These are phyloP conservation scores for Metarhizium robertsii DNA, from an alignment of 2,329 filamentous ascomycete species.

Conservation along the genomic window DNA sequence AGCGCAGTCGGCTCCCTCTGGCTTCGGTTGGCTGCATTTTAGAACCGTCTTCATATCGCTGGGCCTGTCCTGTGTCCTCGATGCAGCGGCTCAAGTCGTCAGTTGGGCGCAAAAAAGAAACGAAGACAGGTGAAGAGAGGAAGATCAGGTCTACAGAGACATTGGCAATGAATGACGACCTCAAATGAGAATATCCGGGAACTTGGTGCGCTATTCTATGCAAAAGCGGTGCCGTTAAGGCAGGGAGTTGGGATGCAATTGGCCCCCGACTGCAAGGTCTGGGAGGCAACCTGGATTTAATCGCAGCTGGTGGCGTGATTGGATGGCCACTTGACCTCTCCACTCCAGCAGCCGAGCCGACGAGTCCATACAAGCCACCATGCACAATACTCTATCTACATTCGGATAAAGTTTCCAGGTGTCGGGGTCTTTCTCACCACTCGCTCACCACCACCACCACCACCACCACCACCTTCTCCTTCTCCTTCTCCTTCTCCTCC, in stretches of 20 bases:
- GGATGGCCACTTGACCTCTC: background rate
- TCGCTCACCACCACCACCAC: too few relatives aligned
- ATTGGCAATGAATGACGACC: background rate
- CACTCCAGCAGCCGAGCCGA: background rate
- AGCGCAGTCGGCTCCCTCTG: conserved; percentile 29
- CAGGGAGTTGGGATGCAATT: conserved; percentile 1
- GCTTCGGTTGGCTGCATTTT: conserved; percentile 9
- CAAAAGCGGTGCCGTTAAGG: background rate
- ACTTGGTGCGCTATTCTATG: background rate
- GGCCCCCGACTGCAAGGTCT: background rate
- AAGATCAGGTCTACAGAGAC: background rate
- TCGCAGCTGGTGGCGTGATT: background rate
- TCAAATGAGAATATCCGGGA: background rate
- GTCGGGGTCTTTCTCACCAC: too few relatives aligned
- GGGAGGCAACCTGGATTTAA: background rate
- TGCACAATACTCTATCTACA: too few relatives aligned
- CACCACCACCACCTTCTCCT: too few relatives aligned
- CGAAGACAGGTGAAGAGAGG: background rate
- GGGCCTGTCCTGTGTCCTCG: background rate
- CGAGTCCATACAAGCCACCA: too few relatives aligned
- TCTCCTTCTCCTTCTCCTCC: too few relatives aligned
- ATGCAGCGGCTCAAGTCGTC: background rate
- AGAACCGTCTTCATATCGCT: conserved; percentile 10
- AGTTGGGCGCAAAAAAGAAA: background rate
- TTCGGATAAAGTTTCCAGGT: too few relatives aligned